Base-by-base conservation (phyloP, 78 protist genomes). In the Chrysochromulina tobinii region DNA sequence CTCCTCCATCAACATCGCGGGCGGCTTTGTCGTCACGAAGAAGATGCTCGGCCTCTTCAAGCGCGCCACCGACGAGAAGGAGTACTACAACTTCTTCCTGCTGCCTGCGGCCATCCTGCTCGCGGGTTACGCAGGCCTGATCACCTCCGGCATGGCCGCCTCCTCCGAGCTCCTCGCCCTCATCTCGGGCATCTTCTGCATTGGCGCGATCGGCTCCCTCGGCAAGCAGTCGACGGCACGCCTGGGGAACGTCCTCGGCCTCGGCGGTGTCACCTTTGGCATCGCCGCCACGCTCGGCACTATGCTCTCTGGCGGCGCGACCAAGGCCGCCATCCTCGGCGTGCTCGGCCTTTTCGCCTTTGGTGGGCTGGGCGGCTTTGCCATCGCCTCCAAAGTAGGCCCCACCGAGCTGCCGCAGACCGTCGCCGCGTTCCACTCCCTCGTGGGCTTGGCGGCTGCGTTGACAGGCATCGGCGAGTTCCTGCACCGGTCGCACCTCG, bases 1-100 rank as follows among this genome's bases (percentile, higher is more conserved):
- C 53, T 93, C 99, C 11, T n/a, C 95, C 14, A 91, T 98, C 93
- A 98, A 98, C 95, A 92, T 98, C 21, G 92, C n/a, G 66, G 99
- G 99, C 92, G 99, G 99, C 61, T 98, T 97, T 81, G 21, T 91
- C 59, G 96, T 98, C 94, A 98, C 99, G 11, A 87, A 96, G 68
- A 81, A 97, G 68, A 98, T 98, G 99, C 96, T 98, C 84, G 96
- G 94, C 83, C 98, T 98, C 99, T 98, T 98, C 93, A 91, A 90
- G 66, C 57, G 93, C 3, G 20, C 72, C 2, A 21, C 25, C 90
- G 94, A 87, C 66, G 83, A 89, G 48, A 58, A 4, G 51, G 21
- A 93, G 89, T 58, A 89, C 92, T 73, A n/a, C 61, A 11, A 59
- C 68, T 51, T 51, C 64, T 94, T 89, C 72, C 61, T 14, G 38